Conservation (phyloP, 139 green algal species). For the Diplosphaera chodatii region DNA sequence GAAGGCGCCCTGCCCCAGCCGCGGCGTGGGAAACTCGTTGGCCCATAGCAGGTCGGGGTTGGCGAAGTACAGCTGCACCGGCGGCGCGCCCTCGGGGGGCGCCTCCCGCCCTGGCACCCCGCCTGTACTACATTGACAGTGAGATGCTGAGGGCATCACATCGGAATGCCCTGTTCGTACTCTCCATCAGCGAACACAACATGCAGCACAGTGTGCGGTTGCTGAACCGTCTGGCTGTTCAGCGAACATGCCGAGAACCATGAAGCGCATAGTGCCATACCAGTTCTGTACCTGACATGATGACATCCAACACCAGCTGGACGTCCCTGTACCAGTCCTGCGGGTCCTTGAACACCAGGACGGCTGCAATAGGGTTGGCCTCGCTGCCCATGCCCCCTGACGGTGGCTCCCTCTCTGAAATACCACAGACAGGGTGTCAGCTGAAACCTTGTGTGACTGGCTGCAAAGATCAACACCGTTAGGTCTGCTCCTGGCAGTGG, state of each 20-base stretch:
- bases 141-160: no score
- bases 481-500: no score
- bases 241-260: no score
- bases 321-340: slow-evolving; percentile 66
- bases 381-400: slow-evolving; percentile 27
- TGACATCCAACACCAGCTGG: slow-evolving; percentile 61
- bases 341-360: slow-evolving; percentile 70
- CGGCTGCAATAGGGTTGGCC: slow-evolving; percentile 40
- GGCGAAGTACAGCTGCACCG: slow-evolving; percentile 36
- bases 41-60: slow-evolving; percentile 71
- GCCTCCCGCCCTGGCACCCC: slow-evolving; percentile 12
- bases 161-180: no score
- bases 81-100: background rate
- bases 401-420: no score
- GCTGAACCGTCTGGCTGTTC: no score
- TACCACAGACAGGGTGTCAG: no score
- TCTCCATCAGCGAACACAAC: no score
- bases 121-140: slow-evolving; percentile 4
- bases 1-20: slow-evolving; percentile 70
- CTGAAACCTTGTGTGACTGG: no score
- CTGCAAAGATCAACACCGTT: no score
- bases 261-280: no score
- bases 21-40: slow-evolving; percentile 47
- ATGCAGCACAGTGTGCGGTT: no score
- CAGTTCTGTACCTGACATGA: slow-evolving; percentile 21